These are phyloP conservation scores for Ottelia alismoides DNA, from an alignment of 106 monocot genomes.

Conservation along the genomic window DNA sequence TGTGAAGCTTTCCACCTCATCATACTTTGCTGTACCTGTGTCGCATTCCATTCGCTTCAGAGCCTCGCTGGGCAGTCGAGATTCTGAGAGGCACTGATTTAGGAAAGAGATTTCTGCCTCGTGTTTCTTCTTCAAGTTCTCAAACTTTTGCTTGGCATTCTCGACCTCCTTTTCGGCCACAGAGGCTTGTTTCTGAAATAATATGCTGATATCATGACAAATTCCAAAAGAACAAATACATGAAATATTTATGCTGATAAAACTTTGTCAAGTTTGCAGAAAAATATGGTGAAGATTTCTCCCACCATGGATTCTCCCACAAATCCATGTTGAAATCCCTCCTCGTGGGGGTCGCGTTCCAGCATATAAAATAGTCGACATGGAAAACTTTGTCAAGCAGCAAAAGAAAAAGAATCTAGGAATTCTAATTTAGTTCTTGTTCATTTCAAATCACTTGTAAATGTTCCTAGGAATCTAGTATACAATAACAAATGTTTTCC, in stretches of 20 bases:
- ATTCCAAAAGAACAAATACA: neutral
- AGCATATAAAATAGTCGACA: too few species aligned
- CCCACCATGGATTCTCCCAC: too few species aligned
- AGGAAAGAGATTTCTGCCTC: slow-evolving; percentile 38
- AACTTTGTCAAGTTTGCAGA: neutral
- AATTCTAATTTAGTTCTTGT: too few species aligned
- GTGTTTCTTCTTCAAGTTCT: slow-evolving; percentile 67
- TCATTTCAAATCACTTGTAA: too few species aligned
- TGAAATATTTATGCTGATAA: neutral
- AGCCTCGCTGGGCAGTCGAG: slow-evolving; percentile 38
- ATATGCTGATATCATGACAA: neutral
- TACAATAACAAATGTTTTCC: too few species aligned
- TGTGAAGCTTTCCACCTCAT: slow-evolving; percentile 14
- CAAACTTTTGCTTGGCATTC: slow-evolving; percentile 63
- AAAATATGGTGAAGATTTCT: neutral
- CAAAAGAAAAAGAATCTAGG: too few species aligned
- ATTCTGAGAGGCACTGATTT: slow-evolving; percentile 54
- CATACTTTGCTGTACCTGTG: slow-evolving; percentile 17
- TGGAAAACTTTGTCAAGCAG: too few species aligned
- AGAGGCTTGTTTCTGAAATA: slow-evolving; percentile 41
- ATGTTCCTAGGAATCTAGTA: too few species aligned
- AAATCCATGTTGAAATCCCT: too few species aligned
- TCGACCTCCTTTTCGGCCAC: slow-evolving; percentile 70
- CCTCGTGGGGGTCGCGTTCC: too few species aligned
- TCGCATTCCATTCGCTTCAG: slow-evolving; percentile 4